Evolutionary conservation across 371 early-diverging fungal species (phyloP), one percentile per base, ranked within the genome.

Genomic region (Choanephora cucurbitarum): DNA sequence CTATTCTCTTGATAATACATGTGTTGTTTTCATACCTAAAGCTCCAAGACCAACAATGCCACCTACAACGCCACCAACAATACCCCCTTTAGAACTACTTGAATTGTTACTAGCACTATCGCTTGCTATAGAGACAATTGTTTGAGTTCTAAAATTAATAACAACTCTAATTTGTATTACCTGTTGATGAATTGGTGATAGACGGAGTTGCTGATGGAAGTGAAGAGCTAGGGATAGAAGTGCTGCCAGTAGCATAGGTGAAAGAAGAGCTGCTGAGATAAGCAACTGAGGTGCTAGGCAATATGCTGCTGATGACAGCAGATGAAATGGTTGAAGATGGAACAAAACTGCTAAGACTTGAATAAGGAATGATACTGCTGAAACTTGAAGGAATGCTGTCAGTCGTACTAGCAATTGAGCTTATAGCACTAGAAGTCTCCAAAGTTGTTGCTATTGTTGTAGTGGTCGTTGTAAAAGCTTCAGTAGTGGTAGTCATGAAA

Each of bases 1-100:
- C n/a, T n/a, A n/a, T n/a, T n/a, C n/a, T n/a, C n/a, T n/a, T n/a
- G n/a, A n/a, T n/a, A n/a, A n/a, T n/a, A n/a, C n/a, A n/a, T n/a
- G n/a, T n/a, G n/a, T n/a, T n/a, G n/a, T n/a, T n/a, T n/a, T n/a
- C n/a, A n/a, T 48, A 48, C 49, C 49, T 33, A 48, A 33, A 11
- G 21, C 31, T 48, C 18, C 15, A 33, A 34, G 4, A 11, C 49
- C 49, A 48, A 48, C 33, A 15, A 48, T 14, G 17, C 33, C 49
- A 48, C 49, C 49, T 7, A 48, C 49, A 10, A 48, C 34, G 33
- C 49, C 49, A 18, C 49, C 49, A 1, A 48, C 49, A 48, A 48
- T 48, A 14, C 34, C 34, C 4, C 32, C 32, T 33, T 48, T 48
- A 24, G 47, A 32, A 47, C 47, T 32, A 3, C 14, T 13, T 48